Evolutionary conservation across 2,329 filamentous ascomycete species (phyloP), one percentile per base, ranked within the genome.

Genomic region (Moelleriella libera): DNA sequence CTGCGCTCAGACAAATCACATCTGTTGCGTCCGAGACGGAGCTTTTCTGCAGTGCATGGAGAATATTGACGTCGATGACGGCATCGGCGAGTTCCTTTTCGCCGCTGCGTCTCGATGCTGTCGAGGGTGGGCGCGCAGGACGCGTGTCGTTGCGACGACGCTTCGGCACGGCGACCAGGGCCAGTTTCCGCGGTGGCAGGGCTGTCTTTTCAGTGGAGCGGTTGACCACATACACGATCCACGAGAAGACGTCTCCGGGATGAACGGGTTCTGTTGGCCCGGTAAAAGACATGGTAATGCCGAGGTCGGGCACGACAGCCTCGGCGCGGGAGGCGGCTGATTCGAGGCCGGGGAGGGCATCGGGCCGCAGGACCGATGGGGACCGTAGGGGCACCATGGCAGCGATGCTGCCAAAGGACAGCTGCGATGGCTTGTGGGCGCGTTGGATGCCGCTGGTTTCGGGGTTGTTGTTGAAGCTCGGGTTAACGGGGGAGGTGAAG

Each of bases 151-250:
- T 72, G 48, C 77, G 72, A 30, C 78, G 74, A 6, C 83, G 75
- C 56, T 76, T 80, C 4, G 83, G 80, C 3, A 88, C 69, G 5
- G 78, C 78, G 30, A 85, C 63, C 21, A 90, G 70, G 30, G 83
- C 83, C 39, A 92, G 71, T 57, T 86, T 85, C 45, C 85, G 77
- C 3, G 75, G 65, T 2, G 67, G 58, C 0, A 62, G 55, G 34
- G 70, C 65, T n/a, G 51, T 54, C 48, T 57, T 64, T 30, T 67
- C 72, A 41, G 68, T 66, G 44, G 76, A 78, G 45, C 82, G 78
- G 61, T 90, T 92, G 53, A 87, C 82, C 39, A 89, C 80, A 57
- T 87, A 84, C 12, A 89, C 73, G 34, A 74, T 75, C 81, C 86
- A 87, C 41, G 70, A 68, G 60, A 92, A 88, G 45, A 80, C 69